Evolutionary conservation across 805 yeast genomes (phyloP).

Genomic region (Saccharomyces eubayanus): DNA sequence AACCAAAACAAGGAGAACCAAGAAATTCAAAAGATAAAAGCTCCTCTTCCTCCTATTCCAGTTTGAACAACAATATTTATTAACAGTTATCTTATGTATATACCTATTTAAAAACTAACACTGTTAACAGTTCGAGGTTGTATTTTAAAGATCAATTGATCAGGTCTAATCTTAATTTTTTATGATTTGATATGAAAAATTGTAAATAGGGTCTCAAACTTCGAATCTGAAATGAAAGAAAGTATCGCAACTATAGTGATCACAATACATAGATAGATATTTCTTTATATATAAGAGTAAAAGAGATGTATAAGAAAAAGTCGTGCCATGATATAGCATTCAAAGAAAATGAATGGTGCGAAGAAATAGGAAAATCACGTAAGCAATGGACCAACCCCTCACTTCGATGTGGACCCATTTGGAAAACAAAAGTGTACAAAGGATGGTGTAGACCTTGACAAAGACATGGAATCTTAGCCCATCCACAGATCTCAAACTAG

Average conservation of each 20-base stretch:
- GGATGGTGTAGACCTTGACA: conserved; percentile 12
- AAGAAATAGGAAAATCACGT: conserved; percentile 13
- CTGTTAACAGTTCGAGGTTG: background rate
- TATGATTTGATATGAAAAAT: background rate
- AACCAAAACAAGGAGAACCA: conserved; percentile 17
- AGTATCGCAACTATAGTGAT: background rate
- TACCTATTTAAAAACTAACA: background rate
- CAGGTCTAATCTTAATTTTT: background rate
- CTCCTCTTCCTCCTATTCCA: background rate
- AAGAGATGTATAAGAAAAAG: background rate
- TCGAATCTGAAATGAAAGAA: background rate
- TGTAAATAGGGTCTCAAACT: background rate
- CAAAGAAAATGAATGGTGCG: conserved; percentile 14
- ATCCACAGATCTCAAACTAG: conserved; percentile 13
- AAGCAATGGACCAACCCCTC: conserved; percentile 19
- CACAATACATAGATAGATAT: background rate
- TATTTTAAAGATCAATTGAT: background rate
- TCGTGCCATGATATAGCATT: background rate
- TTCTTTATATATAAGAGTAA: background rate
- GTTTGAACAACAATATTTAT: background rate
- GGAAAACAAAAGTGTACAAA: conserved; percentile 15
- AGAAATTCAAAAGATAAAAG: background rate
- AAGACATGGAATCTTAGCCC: conserved; percentile 22
- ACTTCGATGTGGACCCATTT: conserved; percentile 22
- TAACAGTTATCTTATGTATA: background rate